Base-by-base conservation (phyloP, 2,329 filamentous ascomycete genomes). In the Aspergillus pseudonomiae region DNA sequence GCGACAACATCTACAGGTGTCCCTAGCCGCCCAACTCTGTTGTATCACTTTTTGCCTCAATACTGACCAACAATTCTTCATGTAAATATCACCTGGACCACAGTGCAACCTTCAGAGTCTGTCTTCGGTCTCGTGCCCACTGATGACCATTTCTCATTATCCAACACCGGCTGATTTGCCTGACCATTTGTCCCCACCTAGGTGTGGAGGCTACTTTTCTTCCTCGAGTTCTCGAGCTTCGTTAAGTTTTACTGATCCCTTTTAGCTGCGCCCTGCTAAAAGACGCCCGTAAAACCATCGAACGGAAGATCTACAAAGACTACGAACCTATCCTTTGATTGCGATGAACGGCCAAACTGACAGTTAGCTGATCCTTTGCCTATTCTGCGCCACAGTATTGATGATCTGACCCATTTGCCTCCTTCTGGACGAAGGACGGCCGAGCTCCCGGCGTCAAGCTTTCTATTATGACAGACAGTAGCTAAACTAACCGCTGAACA, bases 81-180 rank as follows among this genome's bases (percentile, higher is more conserved):
- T 24, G 26, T 26, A n/a, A 21, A 55, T 24, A 39, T 55, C 52
- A 55, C 52, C 52, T 55, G 52, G 32, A 39, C 34, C 24, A 39
- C 52, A 55, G 52, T 55, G 34, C 52, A 39, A 41, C 34, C n/a
- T 55, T 39, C 34, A 11, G n/a, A 55, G 34, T 28, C n/a, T n/a
- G n/a, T 34, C 32, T 39, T 54, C 4, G 11, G n/a, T 34, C n/a
- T 16, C 30, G 52, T 34, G 32, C 21, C 32, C 50, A 54, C 61
- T 65, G 59, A 68, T 66, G 61, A 60, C 66, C 63, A 67, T 66
- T 62, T 63, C 66, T 63, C 64, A 68, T 65, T 55, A 61, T 53
- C 59, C 53, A 61, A 52, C 19, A 19, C 34, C 30, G 32, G 45
- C 57, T 59, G 26, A 45, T 48, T 52, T 53, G n/a, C 57, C 34